A percentile compares a stretch with the other conserved stretches of the same genome.
Conservation (phyloP, 1,284 basidiomycete species). For the Phylloporus gajari region DNA sequence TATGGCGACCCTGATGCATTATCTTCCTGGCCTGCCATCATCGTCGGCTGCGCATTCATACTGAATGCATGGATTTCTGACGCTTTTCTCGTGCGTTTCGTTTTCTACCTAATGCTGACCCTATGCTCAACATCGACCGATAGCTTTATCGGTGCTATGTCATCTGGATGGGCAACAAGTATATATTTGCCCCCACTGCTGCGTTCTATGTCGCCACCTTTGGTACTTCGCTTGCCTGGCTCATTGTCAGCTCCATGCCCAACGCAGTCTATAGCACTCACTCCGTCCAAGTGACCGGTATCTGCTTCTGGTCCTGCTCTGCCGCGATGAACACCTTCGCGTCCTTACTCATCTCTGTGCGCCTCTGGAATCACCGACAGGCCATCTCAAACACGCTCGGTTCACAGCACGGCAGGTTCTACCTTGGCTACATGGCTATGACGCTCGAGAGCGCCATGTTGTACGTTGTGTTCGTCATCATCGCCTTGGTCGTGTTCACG, state of each 20-base stretch:
- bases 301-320: slow-evolving; percentile 29
- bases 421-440: slow-evolving; percentile 36
- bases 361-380: slow-evolving; percentile 29
- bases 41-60: slow-evolving; percentile 25
- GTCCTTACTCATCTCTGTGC: slow-evolving; percentile 25
- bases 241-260: slow-evolving; percentile 19
- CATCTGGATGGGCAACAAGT: slow-evolving; percentile 25
- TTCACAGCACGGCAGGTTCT: slow-evolving; percentile 24
- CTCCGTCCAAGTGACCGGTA: slow-evolving; percentile 25
- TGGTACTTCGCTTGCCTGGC: slow-evolving; percentile 27
- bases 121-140: neutral
- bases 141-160: slow-evolving; percentile 43
- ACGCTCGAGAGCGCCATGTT: slow-evolving; percentile 38
- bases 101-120: neutral
- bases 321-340: slow-evolving; percentile 25
- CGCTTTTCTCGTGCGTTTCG: slow-evolving; percentile 36
- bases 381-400: slow-evolving; percentile 22
- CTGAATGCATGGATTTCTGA: slow-evolving; percentile 38
- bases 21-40: slow-evolving; percentile 30
- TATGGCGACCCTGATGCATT: slow-evolving; percentile 13
- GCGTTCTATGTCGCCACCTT: slow-evolving; percentile 32
- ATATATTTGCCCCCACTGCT: slow-evolving; percentile 3
- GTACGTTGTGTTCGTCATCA: slow-evolving; percentile 29
- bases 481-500: slow-evolving; percentile 23
- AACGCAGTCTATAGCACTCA: slow-evolving; percentile 22